Base-by-base conservation (phyloP, 106 monocot genomes). In the Posidonia australis region DNA sequence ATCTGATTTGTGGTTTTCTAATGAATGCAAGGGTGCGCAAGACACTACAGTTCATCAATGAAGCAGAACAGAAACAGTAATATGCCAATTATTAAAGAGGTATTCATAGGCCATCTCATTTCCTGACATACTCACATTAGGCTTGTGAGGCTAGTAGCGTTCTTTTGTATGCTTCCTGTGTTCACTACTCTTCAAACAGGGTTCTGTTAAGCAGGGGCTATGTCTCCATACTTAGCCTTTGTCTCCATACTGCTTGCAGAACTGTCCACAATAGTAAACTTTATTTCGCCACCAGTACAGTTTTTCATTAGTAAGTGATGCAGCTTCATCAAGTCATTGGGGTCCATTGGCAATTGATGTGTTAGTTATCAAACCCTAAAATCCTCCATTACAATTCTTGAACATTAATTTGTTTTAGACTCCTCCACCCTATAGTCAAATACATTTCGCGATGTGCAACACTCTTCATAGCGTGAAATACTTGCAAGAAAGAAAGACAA, bases 231-330 rank as follows among this genome's bases (percentile, higher is more conserved):
- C 9, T 20, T 17, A n/a, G 14, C 20, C n/a, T 21, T 21, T 53
- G 52, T 21, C 52, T 45, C 52, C n/a, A 53, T n/a, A 53, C 52
- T 53, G 52, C 10, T 53, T 45, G n/a, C 52, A 53, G 52, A n/a
- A 13, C 52, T 53, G 2, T n/a, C 20, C 20, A 7, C 20, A 20
- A 21, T n/a, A 20, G 1, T 9, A 13, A n/a, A 0, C 18, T 17
- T 20, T 21, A 13, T 53, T 17, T 53, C 0, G 52, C 52, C 20
- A 53, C 20, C 20, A 3, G 7, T 53, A 7, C 14, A 17, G 14
- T 3, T 21, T 20, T 13, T 53, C 52, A 53, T 31, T 30, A 60
- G n/a, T n/a, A n/a, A n/a, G n/a, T n/a, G n/a, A n/a, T n/a, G n/a
- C n/a, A n/a, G n/a, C n/a, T n/a, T n/a, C n/a, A n/a, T n/a, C n/a